Base-by-base conservation (phyloP, 1,284 basidiomycete species). In the Ustilago crameri region DNA sequence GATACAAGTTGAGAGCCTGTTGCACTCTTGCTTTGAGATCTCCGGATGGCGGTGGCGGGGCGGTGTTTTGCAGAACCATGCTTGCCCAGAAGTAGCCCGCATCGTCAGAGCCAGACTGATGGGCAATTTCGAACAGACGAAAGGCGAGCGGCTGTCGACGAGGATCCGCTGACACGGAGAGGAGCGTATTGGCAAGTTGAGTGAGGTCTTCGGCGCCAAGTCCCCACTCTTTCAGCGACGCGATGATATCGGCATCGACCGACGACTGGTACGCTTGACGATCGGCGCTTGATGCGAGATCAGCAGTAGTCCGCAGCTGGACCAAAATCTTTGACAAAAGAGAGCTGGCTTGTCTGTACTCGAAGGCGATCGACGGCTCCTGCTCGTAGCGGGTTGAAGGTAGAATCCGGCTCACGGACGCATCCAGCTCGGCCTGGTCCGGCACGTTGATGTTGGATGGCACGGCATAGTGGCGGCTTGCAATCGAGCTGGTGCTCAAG, bases 11-110 rank as follows among this genome's bases (percentile, higher is more conserved):
- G 41, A 76, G 12, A 3, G 74, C 76, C 23, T 65, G 62, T 23
- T 74, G 51, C 3, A 59, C 56, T 37, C 67, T 56, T 4, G 42
- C 51, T 10, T 57, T 58, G 5, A 30, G 2, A 37, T 58, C 50
- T 5, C 67, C 65, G 0, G 61, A 55, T 0, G 67, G 62, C 12
- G 61, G 50, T 3, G 69, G 53, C 12, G 63, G 62, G 0, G 71
- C 58, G 0, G 73, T 50, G 37, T 76, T 76, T 26, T 74, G 68
- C 23, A 76, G 54, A 4, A 79, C 70, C 76, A 76, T 79, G 38
- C 66, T 74, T 5, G 76, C 76, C 74, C 74, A 79, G 35, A 50
- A 76, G 45, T 75, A 76, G 9, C 76, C 75, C 0, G 76, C 75
- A 42, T 79, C 76, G 35, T 73, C 74, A 24, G 43, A 74, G 0